Evolutionary conservation across 2,329 filamentous ascomycete species (phyloP).

Genomic region (Teratosphaeriaceae sp.): DNA sequence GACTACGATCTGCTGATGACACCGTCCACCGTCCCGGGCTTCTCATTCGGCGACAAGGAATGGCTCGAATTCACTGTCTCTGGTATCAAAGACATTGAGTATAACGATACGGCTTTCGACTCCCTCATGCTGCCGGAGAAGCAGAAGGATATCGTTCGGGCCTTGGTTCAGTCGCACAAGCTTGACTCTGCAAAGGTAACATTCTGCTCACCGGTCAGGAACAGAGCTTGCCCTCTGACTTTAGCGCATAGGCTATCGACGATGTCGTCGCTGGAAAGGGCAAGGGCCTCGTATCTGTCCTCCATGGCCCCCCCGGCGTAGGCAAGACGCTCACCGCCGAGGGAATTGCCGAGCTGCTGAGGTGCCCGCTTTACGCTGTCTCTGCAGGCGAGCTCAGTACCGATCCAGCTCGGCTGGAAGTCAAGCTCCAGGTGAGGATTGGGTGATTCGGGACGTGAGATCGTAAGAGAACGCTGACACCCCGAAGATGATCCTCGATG

Average conservation of each 20-base stretch:
- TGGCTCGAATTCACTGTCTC: conserved; percentile 87
- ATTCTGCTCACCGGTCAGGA: neutral
- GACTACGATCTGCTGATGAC: conserved; percentile 81
- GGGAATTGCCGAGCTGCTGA: conserved; percentile 74
- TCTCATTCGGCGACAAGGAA: conserved; percentile 79
- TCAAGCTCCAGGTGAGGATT: too few species aligned
- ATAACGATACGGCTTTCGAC: conserved; percentile 77
- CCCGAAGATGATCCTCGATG: conserved; percentile 77
- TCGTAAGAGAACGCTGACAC: too few species aligned
- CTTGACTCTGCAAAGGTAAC: conserved; percentile 61
- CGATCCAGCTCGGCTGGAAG: conserved; percentile 65
- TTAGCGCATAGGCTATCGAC: conserved; percentile 68
- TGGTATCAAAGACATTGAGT: conserved; percentile 70
- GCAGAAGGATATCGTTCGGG: conserved; percentile 63
- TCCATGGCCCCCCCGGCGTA: conserved; percentile 80
- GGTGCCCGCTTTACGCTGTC: conserved; percentile 76
- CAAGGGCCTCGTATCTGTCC: conserved; percentile 72
- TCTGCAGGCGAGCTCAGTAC: conserved; percentile 77
- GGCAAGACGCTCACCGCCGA: conserved; percentile 87
- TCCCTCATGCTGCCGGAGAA: conserved; percentile 65
- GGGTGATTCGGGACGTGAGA: too few species aligned
- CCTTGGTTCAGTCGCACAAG: conserved; percentile 76
- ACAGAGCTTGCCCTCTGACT: too few species aligned
- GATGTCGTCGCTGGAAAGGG: conserved; percentile 69
- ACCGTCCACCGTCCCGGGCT: conserved; percentile 78